These are phyloP conservation scores for Metschnikowia continentalis DNA, from an alignment of 805 yeast genomes.

Conservation along the genomic window DNA sequence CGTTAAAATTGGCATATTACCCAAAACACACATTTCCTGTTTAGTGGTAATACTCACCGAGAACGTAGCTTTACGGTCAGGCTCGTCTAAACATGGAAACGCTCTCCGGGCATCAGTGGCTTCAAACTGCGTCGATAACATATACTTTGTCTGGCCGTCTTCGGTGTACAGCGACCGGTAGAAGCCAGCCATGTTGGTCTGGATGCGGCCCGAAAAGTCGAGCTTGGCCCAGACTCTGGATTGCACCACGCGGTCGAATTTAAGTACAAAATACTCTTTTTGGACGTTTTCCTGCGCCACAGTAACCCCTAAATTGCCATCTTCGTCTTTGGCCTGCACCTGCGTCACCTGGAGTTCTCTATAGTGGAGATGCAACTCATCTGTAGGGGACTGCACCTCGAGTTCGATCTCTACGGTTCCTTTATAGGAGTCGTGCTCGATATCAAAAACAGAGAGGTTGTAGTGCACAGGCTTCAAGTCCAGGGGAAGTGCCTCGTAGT, in stretches of 20 bases:
- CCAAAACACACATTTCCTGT: conserved; percentile 35
- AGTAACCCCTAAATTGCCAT: conserved; percentile 22
- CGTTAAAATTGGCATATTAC: conserved; percentile 42
- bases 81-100: conserved; percentile 58
- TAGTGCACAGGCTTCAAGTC: conserved; percentile 73
- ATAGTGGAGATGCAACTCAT: conserved; percentile 46
- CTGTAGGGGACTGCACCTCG: conserved; percentile 38
- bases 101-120: conserved; percentile 58
- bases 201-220: conserved; percentile 41
- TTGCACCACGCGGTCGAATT: conserved; percentile 41
- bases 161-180: conserved; percentile 45
- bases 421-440: conserved; percentile 38
- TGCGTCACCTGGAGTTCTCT: conserved; percentile 35
- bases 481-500: conserved; percentile 53
- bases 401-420: conserved; percentile 50
- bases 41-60: conserved; percentile 37
- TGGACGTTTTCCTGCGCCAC: conserved; percentile 39
- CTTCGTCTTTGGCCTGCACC: conserved; percentile 23
- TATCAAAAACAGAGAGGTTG: conserved; percentile 53
- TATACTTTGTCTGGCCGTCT: conserved; percentile 32
- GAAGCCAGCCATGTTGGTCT: conserved; percentile 55
- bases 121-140: conserved; percentile 55
- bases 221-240: conserved; percentile 25
- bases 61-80: conserved; percentile 53
- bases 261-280: conserved; percentile 60